Base-by-base conservation (phyloP, 768 basidiomycete genomes). In the Tephrocybe sp. region DNA sequence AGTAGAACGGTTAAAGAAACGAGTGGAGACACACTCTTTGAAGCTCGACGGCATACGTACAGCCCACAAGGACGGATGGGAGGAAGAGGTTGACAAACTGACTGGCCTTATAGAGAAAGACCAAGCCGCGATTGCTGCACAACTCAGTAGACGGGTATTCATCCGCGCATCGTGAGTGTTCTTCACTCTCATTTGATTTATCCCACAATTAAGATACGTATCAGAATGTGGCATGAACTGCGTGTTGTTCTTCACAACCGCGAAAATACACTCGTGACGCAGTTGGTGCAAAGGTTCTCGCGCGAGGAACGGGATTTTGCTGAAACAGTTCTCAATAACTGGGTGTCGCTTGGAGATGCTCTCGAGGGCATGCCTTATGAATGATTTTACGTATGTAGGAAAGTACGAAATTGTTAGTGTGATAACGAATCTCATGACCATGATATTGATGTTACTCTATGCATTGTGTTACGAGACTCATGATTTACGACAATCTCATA, bases 181-280 rank as follows among this genome's bases (percentile, higher is more conserved):
- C 47, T 20, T 36, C 5, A n/a, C 14, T 7, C 32, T 17, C 26
- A 34, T 20, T 30, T 5, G 32, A 20, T 9, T 2, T 36, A 36
- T 11, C 1, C 16, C n/a, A 55, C 26, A 48, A 32, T 39, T 33
- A 38, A 44, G 41, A 8, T 41, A 46, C 40, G 34, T n/a, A 48
- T 26, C 58, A 93, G 94, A 57, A 82, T 97, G 80, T 98, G 94
- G 93, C 90, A 96, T 60, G 94, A 98, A 66, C 75, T 96, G n/a
- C 84, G 91, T 19, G 89, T 93, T 14, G 86, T 98, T 33, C 72
- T 96, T 39, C 93, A 97, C 67, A 93, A 95, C 57, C 77, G 88
- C 48, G 94, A 97, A 70, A 91, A 92, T 58, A 78, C 88, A 0
- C 76, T 95, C 32, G 68, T 95, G 22, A 87, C 88, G 0, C 75